Conservation (phyloP, 2,329 filamentous ascomycete species). For the Beauveria scarabaeidicola region DNA sequence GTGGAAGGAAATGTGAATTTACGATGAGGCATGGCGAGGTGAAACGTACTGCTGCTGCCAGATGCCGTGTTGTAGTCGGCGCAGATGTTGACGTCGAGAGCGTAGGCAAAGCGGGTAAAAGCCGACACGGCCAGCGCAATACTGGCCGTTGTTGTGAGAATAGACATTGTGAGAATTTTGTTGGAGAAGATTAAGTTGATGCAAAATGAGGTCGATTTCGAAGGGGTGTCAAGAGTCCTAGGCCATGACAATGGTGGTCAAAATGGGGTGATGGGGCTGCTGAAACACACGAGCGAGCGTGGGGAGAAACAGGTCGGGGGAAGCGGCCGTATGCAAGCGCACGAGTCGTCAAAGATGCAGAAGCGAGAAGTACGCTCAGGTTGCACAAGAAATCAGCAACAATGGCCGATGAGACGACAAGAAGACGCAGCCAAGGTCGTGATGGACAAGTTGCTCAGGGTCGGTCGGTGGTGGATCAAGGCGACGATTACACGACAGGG, state of each 20-base stretch:
- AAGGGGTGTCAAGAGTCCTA: background rate
- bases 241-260: conserved; percentile 1
- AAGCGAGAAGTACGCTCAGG: background rate
- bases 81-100: conserved; percentile 26
- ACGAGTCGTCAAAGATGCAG: background rate
- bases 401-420: background rate
- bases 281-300: background rate
- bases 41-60: conserved; percentile 23
- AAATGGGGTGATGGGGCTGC: background rate
- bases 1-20: background rate
- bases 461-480: background rate
- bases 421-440: background rate
- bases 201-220: background rate
- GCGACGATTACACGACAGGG: background rate
- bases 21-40: background rate
- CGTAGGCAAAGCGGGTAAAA: conserved; percentile 18
- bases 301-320: background rate
- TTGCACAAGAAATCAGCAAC: background rate
- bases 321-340: background rate
- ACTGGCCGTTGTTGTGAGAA: conserved; percentile 15
- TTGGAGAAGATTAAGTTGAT: background rate
- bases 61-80: conserved; percentile 29
- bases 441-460: background rate
- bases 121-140: conserved; percentile 19
- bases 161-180: conserved; percentile 16